Percentiles rank a stretch among this genome's conserved stretches.
These are phyloP conservation scores for Trifolium pratense DNA, from an alignment of 306 rosid genomes.

Conservation along the genomic window DNA sequence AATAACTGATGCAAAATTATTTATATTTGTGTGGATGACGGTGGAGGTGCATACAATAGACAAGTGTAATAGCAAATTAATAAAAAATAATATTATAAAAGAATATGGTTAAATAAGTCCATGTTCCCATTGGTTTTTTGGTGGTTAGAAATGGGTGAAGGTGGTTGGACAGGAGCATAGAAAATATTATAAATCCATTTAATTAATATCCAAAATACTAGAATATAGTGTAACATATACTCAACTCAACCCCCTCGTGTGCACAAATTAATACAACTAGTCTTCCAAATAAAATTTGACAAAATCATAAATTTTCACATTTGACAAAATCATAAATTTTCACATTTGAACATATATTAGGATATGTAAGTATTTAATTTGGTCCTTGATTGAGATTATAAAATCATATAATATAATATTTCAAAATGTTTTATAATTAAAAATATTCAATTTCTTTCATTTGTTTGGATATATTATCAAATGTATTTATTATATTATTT, in stretches of 20 bases:
- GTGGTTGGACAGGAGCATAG: conserved; percentile 78
- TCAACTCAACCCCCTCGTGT: conserved; percentile 59
- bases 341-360: too few species aligned
- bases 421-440: too few species aligned
- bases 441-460: too few species aligned
- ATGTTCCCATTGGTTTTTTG: conserved; percentile 54
- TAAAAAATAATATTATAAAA: conserved; percentile 20
- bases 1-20: not conserved
- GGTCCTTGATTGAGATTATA: conserved; percentile 1
- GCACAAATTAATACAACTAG: conserved; percentile 40
- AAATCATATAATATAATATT: too few species aligned
- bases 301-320: conserved; percentile 14
- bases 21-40: conserved; percentile 20
- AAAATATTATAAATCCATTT: conserved; percentile 24
- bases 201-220: conserved; percentile 40
- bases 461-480: too few species aligned
- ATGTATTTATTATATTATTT: too few species aligned
- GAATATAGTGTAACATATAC: conserved; percentile 44
- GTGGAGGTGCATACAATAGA: conserved; percentile 15
- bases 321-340: too few species aligned
- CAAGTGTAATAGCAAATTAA: conserved; percentile 27
- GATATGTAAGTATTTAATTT: too few species aligned
- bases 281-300: conserved; percentile 14
- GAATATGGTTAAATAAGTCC: conserved; percentile 33
- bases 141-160: conserved; percentile 94